These are phyloP conservation scores for Colletotrichum tofieldiae DNA, from an alignment of 2,329 filamentous ascomycete genomes.

Conservation along the genomic window DNA sequence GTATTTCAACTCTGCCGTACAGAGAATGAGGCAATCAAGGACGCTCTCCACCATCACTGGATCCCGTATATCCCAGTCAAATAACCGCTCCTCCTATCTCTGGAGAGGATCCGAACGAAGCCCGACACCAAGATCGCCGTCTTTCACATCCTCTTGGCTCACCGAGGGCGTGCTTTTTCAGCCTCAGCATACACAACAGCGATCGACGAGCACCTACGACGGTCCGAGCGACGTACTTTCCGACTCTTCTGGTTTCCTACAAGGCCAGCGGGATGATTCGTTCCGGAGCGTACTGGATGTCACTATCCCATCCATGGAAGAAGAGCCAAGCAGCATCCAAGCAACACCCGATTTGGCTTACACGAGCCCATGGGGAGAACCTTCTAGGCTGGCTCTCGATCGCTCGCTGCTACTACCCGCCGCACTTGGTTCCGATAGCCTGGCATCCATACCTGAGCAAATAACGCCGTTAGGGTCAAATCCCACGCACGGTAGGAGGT, in stretches of 20 bases:
- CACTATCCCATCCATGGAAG: constrained; percentile 47
- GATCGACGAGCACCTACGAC: constrained; percentile 44
- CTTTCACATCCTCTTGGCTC: constrained; percentile 35
- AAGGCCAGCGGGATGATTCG: constrained; percentile 45
- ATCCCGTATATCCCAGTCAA: constrained; percentile 36
- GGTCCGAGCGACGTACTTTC: constrained; percentile 43
- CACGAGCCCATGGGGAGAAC: constrained; percentile 38
- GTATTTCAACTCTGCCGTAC: constrained; percentile 40
- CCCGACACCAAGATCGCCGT: constrained; percentile 19
- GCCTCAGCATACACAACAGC: constrained; percentile 28
- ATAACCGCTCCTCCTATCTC: constrained; percentile 31
- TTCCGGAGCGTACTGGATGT: constrained; percentile 51
- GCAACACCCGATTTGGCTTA: constrained; percentile 47
- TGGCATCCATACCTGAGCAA: constrained; percentile 41
- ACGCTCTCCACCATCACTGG: constrained; percentile 41
- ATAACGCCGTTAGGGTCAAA: constrained; percentile 35
- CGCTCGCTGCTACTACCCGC: constrained; percentile 17
- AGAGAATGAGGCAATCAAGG: constrained; percentile 36
- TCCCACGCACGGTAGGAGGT: constrained; percentile 35
- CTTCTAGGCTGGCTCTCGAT: constrained; percentile 31
- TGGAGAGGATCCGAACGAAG: constrained; percentile 38
- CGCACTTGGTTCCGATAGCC: constrained; percentile 31
- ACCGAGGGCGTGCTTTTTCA: constrained; percentile 28
- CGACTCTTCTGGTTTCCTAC: constrained; percentile 37
- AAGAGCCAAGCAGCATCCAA: constrained; percentile 44